Conservation (phyloP, 768 basidiomycete genomes). For the Trametes meyenii region DNA sequence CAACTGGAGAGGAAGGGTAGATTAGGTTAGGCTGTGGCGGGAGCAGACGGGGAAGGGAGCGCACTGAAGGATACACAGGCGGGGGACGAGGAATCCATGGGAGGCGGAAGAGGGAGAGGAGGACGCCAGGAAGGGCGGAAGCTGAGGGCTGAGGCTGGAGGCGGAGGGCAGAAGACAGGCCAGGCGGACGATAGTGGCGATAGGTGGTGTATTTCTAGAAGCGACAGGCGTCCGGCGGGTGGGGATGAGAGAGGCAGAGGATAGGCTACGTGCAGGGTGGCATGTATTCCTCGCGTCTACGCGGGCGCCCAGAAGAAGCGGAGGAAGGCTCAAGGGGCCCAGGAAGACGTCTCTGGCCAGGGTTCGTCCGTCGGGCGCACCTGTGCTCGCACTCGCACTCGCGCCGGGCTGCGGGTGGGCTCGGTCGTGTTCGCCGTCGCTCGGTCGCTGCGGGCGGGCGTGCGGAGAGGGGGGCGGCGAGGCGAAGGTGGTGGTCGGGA, state of each 20-base stretch:
- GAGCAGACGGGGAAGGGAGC: slow-evolving; percentile 34
- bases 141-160: background rate
- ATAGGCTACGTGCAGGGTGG: slow-evolving; percentile 2
- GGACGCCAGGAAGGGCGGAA: slow-evolving; percentile 6
- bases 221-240: slow-evolving; percentile 23
- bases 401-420: no score
- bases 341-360: no score
- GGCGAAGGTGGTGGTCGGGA: background rate
- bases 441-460: background rate
- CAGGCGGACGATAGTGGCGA: slow-evolving; percentile 18
- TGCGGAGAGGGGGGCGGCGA: background rate
- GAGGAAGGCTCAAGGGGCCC: background rate
- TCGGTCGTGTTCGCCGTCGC: no score
- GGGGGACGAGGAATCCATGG: slow-evolving; percentile 32
- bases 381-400: no score
- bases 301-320: slow-evolving; percentile 14
- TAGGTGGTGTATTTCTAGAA: slow-evolving; percentile 29
- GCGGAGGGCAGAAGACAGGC: slow-evolving; percentile 10
- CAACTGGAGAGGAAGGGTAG: slow-evolving; percentile 48
- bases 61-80: slow-evolving; percentile 79
- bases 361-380: no score
- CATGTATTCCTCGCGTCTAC: slow-evolving; percentile 18
- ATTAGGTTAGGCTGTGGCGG: slow-evolving; percentile 8
- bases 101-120: background rate
- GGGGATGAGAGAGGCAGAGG: slow-evolving; percentile 14